These are phyloP conservation scores for Carex cristatella DNA, from an alignment of 176 grass and related monocot species.

Conservation along the genomic window DNA sequence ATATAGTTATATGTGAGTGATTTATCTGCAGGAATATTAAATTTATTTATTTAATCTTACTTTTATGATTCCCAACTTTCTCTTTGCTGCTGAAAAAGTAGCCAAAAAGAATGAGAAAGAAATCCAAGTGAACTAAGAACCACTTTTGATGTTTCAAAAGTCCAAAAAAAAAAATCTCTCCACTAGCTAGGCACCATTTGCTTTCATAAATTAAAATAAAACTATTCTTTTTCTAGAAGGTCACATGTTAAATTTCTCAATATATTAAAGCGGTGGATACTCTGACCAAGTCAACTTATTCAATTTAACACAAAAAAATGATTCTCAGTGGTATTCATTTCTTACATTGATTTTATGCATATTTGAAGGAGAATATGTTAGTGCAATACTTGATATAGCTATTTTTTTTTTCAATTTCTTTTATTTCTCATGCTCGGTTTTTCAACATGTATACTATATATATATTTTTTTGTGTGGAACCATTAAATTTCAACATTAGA, in stretches of 20 bases:
- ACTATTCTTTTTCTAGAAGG: conserved; percentile 22
- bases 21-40: background rate
- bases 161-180: background rate
- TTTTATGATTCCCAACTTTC: background rate
- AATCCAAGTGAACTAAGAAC: background rate
- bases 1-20: no score
- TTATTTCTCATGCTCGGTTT: no score
- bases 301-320: background rate
- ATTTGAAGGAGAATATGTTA: background rate
- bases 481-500: no score
- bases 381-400: no score
- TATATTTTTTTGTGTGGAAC: no score
- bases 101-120: background rate
- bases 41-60: background rate
- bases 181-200: conserved; percentile 13
- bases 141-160: conserved; percentile 14
- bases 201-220: background rate
- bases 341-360: background rate
- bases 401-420: no score
- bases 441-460: no score
- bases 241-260: background rate
- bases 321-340: conserved; percentile 1
- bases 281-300: conserved; percentile 3
- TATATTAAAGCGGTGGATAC: background rate
- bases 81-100: background rate